A percentile compares a stretch with the other conserved stretches of the same genome.
These are phyloP conservation scores for Zea luxurians DNA, from an alignment of 176 grass and related monocot species.

Conservation along the genomic window DNA sequence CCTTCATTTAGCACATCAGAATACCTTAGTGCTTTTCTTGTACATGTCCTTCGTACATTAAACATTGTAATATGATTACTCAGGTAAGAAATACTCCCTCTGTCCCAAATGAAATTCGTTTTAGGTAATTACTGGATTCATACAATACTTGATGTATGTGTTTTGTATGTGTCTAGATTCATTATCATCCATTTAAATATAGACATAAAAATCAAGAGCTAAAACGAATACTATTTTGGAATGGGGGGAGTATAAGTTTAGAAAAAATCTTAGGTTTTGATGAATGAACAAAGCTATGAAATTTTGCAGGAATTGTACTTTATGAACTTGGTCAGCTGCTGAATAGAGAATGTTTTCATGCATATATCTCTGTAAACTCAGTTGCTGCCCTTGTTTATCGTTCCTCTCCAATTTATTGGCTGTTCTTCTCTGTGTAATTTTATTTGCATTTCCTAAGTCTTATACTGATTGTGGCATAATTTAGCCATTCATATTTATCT, in stretches of 20 bases:
- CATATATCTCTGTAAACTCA: slow-evolving; percentile 19
- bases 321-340: slow-evolving; percentile 17
- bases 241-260: no score
- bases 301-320: slow-evolving; percentile 5
- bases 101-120: no score
- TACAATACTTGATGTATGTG: no score
- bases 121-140: no score
- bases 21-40: neutral
- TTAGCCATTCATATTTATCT: slow-evolving; percentile 11
- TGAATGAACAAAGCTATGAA: neutral
- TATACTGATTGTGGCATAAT: slow-evolving; percentile 8
- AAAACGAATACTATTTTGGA: no score
- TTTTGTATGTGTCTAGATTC: no score
- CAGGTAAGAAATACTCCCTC: neutral
- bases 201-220: no score
- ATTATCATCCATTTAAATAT: no score
- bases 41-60: neutral
- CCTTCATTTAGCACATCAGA: neutral
- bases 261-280: slow-evolving; percentile 22
- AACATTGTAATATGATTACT: neutral
- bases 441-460: slow-evolving; percentile 15
- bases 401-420: neutral
- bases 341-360: neutral
- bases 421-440: slow-evolving; percentile 5
- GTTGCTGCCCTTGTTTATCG: neutral